Base-by-base conservation (phyloP, 1,139 yeast genomes). In the Protomyces inouyei region DNA sequence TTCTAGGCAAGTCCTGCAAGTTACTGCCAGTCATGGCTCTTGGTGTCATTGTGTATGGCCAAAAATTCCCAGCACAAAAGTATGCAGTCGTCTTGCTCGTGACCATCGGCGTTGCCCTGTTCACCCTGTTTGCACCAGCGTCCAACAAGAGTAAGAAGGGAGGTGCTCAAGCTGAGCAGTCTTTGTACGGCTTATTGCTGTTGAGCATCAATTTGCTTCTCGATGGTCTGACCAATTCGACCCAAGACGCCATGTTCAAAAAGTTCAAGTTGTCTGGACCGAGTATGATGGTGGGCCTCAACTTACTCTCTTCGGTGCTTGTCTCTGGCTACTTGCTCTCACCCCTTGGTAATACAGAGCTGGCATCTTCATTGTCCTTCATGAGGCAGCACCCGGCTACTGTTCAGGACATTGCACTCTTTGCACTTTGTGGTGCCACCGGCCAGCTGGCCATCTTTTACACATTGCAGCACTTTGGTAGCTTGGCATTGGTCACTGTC, bases 361-460 rank as follows among this genome's bases (percentile, higher is more conserved):
- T 60, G 35, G 21, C 54, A 23, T 82, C 83, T 60, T 76, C 88
- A 0, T 37, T 76, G 0, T 71, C 72, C 2, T 87, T 88, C 71
- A 75, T 85, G 25, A 48, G 67, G 6, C 61, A 56, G n/a, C 81
- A 86, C 68, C 84, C 85, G 0, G 72, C 73, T 18, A 85, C 87
- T 5, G 70, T 86, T 38, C 69, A 73, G 18, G 93, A 91, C 72
- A 80, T 92, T 37, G 67, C 83, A 23, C 73, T 82, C 9, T 95
- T 90, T 76, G 87, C 92, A 0, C 66, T 85, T 0, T 86, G 91
- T 72, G 98, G 98, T 1, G 87, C 97, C 0, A 72, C 90, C 51
- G 99, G 99, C 14, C 98, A 93, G 74, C 84, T 92, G 18, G 93
- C 93, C 75, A 90, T 93, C 59, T 93, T 92, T 74, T 77, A 86